These are phyloP conservation scores for Acanthamoeba healyi DNA, from an alignment of 208 protist genomes.

Conservation along the genomic window DNA sequence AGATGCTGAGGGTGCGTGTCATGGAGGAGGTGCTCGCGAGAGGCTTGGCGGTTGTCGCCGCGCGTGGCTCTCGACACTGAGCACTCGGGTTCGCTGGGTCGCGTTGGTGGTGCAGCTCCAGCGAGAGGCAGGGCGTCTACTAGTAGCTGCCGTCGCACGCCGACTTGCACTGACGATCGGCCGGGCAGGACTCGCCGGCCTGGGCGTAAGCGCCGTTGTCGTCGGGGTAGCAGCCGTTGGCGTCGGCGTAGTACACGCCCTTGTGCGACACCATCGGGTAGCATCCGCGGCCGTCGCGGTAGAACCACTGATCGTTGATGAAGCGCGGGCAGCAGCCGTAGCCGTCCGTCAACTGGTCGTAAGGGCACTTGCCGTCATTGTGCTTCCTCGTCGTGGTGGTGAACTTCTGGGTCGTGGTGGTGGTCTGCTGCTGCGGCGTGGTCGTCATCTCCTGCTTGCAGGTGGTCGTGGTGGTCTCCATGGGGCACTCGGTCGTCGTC, in stretches of 20 bases:
- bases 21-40: too few relatives aligned
- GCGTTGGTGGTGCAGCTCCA: not conserved
- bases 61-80: too few relatives aligned
- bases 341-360: not conserved
- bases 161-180: not conserved
- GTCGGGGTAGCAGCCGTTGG: slow-evolving; percentile 29
- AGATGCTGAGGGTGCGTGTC: too few relatives aligned
- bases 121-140: too few relatives aligned
- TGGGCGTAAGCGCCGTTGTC: not conserved
- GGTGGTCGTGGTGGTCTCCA: not conserved
- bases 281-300: not conserved
- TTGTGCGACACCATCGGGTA: not conserved
- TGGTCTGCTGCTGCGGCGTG: not conserved
- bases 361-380: not conserved
- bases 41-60: too few relatives aligned
- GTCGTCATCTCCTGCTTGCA: not conserved
- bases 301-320: not conserved
- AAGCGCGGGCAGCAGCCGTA: not conserved
- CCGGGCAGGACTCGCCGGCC: not conserved
- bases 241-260: slow-evolving; percentile 26
- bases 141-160: slow-evolving; percentile 12
- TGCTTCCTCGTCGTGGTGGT: not conserved
- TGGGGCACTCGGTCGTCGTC: not conserved
- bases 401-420: not conserved
- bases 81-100: not conserved